phyloP scores from a whole-genome alignment of 768 basidiomycete genomes.

The Tylopilus plumbeoviolaceoides region DNA sequence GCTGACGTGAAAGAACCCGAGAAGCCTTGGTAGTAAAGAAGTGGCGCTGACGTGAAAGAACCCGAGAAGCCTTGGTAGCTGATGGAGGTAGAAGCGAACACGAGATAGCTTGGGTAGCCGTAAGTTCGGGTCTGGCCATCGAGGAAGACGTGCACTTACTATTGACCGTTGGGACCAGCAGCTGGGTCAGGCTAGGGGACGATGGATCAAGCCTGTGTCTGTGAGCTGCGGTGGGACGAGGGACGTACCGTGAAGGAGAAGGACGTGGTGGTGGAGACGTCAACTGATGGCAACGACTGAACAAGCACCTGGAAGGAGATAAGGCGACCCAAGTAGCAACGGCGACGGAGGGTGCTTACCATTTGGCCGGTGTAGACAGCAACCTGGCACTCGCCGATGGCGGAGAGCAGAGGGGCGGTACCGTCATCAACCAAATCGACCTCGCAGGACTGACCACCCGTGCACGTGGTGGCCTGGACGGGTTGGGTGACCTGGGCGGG shows the following conservation, averaged over 20 bases:
- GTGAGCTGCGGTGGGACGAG: neutral
- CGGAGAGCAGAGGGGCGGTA: constrained; percentile 39
- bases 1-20: constrained; percentile 58
- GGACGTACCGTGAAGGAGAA: constrained; percentile 53
- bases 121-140: neutral
- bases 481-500: constrained; percentile 45
- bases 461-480: constrained; percentile 39
- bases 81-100: constrained; percentile 42
- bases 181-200: constrained; percentile 45
- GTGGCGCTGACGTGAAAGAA: constrained; percentile 47
- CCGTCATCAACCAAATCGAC: constrained; percentile 69
- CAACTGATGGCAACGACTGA: constrained; percentile 52
- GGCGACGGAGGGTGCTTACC: neutral
- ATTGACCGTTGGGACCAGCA: constrained; percentile 52
- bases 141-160: constrained; percentile 39
- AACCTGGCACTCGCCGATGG: constrained; percentile 50
- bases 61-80: constrained; percentile 46
- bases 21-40: constrained; percentile 26
- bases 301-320: constrained; percentile 43
- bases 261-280: constrained; percentile 46
- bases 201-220: neutral
- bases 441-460: constrained; percentile 49
- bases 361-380: constrained; percentile 53
- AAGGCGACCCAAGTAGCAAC: neutral
- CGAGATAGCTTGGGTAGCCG: constrained; percentile 49